Evolutionary conservation across 176 grass and related monocot species (phyloP).

Genomic region (Musa itinerans): DNA sequence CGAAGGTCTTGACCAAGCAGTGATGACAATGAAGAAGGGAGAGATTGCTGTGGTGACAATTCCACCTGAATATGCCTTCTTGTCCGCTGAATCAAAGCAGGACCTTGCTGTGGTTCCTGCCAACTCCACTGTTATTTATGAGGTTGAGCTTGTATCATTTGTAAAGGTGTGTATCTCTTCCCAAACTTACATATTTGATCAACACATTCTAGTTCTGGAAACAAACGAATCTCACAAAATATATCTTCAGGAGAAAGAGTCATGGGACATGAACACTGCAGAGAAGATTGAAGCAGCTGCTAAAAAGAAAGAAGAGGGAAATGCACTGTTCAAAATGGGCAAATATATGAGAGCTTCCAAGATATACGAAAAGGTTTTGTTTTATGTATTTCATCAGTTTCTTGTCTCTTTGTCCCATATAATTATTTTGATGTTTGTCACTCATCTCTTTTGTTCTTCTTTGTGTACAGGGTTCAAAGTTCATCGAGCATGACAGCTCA

Average conservation of each 20-base stretch:
- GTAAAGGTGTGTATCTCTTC: conserved; percentile 42
- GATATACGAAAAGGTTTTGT: conserved; percentile 77
- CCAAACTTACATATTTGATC: neutral
- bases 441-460: neutral
- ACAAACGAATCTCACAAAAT: neutral
- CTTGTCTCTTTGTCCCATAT: neutral
- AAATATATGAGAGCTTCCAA: conserved; percentile 74
- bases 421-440: neutral
- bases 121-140: conserved; percentile 68
- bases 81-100: conserved; percentile 60
- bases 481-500: conserved; percentile 64
- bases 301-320: conserved; percentile 91
- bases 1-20: conserved; percentile 72
- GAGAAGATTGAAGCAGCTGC: conserved; percentile 83
- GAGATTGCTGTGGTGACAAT: conserved; percentile 88
- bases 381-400: neutral
- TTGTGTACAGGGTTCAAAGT: conserved; percentile 58
- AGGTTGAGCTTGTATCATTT: conserved; percentile 94
- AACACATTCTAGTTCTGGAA: neutral
- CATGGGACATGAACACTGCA: conserved; percentile 86
- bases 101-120: conserved; percentile 73
- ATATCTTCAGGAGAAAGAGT: conserved; percentile 74
- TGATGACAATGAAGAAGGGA: conserved; percentile 93
- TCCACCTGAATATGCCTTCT: conserved; percentile 76
- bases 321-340: conserved; percentile 68